Evolutionary conservation across 208 protist genomes (phyloP).

Genomic region (Leishmania tropica): DNA sequence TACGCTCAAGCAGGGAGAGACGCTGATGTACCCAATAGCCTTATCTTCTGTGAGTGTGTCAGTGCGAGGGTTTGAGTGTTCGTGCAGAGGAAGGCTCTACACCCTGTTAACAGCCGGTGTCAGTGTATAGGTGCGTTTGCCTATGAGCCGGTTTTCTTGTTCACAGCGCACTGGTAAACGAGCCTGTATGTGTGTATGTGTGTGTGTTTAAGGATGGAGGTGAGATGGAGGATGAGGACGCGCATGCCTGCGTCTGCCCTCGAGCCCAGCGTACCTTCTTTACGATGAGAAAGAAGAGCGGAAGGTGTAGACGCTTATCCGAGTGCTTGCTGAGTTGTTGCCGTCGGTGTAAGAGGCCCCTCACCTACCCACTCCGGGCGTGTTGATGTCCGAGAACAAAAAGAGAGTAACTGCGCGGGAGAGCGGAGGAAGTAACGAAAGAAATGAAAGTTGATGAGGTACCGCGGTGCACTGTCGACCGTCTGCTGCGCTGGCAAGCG

Average conservation of each 20-base stretch:
- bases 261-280: neutral
- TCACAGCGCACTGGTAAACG: neutral
- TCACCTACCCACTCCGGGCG: neutral
- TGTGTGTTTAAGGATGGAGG: too few relatives aligned
- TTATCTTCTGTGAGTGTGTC: too few relatives aligned
- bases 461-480: neutral
- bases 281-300: neutral
- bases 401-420: neutral
- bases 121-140: too few relatives aligned
- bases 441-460: neutral
- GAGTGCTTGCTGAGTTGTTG: neutral
- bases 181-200: neutral
- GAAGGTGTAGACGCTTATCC: neutral
- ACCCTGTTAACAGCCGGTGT: too few relatives aligned
- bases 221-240: neutral
- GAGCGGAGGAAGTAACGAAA: neutral
- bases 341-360: neutral
- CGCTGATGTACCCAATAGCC: too few relatives aligned
- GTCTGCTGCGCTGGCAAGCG: neutral
- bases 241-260: neutral
- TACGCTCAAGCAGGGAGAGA: too few relatives aligned
- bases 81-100: too few relatives aligned
- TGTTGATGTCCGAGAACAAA: neutral
- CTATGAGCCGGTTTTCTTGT: too few relatives aligned
- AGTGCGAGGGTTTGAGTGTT: too few relatives aligned